Base-by-base conservation (phyloP, 2,329 filamentous ascomycete species). In the Colletotrichum kahawae region DNA sequence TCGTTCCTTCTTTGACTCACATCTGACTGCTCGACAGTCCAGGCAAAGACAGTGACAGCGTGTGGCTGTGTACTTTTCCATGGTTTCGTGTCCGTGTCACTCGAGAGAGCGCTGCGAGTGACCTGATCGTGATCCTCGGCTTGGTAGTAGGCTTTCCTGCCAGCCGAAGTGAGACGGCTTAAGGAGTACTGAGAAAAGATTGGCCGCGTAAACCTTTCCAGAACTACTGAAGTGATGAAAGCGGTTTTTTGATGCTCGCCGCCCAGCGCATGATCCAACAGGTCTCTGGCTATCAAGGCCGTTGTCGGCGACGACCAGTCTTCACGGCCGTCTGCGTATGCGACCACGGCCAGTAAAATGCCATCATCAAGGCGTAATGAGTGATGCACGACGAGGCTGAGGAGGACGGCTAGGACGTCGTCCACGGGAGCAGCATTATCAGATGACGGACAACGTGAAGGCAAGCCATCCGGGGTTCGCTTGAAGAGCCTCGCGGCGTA, bases 121-220 rank as follows among this genome's bases (percentile, higher is more conserved):
- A 13, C 31, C 36, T 48, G 36, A 24, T 63, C n/a, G 43, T 73
- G 31, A 18, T 34, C 81, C 2, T 83, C 79, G 5, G 87, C 82
- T 34, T 83, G 80, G 65, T 87, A 90, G 51, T 87, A 84, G 31
- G 85, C 87, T 79, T 89, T 91, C 36, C 90, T 88, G 27, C 92
- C 92, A 7, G 89, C 86, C 3, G 88, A 83, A 4, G 92, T 93
- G 60, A 94, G 84, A 4, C 85, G 85, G 3, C 82, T 81, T 7
- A 91, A 88, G 24, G 87, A 89, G 18, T 90, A 86, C 73, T 87
- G 88, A 33, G 88, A 87, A 85, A 96, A 95, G 7, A 94, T 84
- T 33, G 92, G 92, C 48, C 92, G 92, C 66, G 96, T 87, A 79
- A 92, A 92, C 79, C 85, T 84, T 76, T 89, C 86, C 5, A 96